A percentile compares a stretch with the other conserved stretches of the same genome.
These are phyloP conservation scores for Nidularia pulvinata DNA, from an alignment of 768 basidiomycete species.

Conservation along the genomic window DNA sequence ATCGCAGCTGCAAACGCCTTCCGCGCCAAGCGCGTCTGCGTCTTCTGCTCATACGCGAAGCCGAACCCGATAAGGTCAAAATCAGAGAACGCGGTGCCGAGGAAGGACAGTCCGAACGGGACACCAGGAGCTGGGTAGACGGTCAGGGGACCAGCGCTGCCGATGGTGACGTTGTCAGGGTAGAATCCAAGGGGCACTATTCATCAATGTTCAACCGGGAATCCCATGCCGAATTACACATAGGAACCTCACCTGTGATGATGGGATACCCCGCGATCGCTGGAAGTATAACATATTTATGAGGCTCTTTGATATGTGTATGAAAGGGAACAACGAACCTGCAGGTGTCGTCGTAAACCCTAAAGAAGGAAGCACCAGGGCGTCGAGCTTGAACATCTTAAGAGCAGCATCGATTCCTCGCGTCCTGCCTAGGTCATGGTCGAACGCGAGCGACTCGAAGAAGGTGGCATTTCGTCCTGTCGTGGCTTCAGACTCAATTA, in stretches of 20 bases:
- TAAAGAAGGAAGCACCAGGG: conserved; percentile 46
- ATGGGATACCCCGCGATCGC: conserved; percentile 71
- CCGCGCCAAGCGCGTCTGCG: conserved; percentile 46
- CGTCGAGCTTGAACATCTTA: conserved; percentile 44
- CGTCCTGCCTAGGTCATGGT: conserved; percentile 46
- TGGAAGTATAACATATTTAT: conserved; percentile 10
- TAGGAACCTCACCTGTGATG: conserved; percentile 46
- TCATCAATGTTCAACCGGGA: conserved; percentile 1
- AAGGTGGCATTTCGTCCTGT: conserved; percentile 39
- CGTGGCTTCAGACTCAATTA: conserved; percentile 36
- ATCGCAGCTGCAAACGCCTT: conserved; percentile 52
- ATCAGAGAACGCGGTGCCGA: conserved; percentile 63
- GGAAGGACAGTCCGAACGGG: conserved; percentile 63
- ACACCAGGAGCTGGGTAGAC: conserved; percentile 54
- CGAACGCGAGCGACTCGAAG: conserved; percentile 39
- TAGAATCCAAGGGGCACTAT: conserved; percentile 63
- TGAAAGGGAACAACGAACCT: conserved; percentile 16
- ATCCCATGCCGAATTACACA: neutral
- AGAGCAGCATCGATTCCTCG: conserved; percentile 55
- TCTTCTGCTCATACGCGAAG: conserved; percentile 68
- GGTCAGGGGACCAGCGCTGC: conserved; percentile 34
- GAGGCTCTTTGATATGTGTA: no score
- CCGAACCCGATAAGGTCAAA: conserved; percentile 55
- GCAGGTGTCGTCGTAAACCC: conserved; percentile 36
- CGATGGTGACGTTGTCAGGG: conserved; percentile 39